These are phyloP conservation scores for Fusarium begoniae DNA, from an alignment of 2,329 filamentous ascomycete genomes.

Conservation along the genomic window DNA sequence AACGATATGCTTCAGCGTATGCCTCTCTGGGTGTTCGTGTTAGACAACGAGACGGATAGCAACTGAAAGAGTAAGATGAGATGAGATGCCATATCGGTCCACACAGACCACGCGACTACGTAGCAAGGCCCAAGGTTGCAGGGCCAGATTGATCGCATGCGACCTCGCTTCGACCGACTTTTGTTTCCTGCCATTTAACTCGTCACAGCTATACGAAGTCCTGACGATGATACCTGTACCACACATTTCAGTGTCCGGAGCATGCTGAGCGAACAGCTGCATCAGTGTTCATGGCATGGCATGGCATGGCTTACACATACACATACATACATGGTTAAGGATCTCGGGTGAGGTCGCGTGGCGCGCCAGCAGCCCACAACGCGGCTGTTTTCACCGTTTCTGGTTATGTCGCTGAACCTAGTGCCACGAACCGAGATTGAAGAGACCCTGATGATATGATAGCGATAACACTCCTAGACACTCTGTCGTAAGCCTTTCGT, in stretches of 20 bases:
- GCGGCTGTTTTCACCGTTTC: slow-evolving; percentile 30
- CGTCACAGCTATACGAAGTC: slow-evolving; percentile 12
- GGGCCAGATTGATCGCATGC: not conserved
- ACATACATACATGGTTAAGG: slow-evolving; percentile 19
- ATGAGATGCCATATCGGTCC: not conserved
- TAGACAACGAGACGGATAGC: not conserved
- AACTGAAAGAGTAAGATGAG: not conserved
- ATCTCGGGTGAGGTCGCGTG: slow-evolving; percentile 24
- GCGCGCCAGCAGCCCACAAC: slow-evolving; percentile 13
- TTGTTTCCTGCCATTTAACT: slow-evolving; percentile 13
- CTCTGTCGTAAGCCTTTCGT: not conserved
- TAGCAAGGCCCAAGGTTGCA: not conserved
- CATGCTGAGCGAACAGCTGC: slow-evolving; percentile 18
- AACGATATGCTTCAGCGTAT: not conserved
- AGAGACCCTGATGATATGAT: slow-evolving; percentile 9
- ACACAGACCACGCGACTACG: slow-evolving; percentile 7
- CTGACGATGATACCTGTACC: slow-evolving; percentile 1
- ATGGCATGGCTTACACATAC: not conserved
- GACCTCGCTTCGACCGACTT: slow-evolving; percentile 5
- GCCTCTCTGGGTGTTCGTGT: not conserved
- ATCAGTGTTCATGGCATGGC: not conserved
- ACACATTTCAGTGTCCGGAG: not conserved
- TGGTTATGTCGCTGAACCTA: slow-evolving; percentile 30
- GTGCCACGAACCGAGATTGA: slow-evolving; percentile 28
- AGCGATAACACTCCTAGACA: slow-evolving; percentile 19